Conservation (phyloP, 306 rosid species). For the Fagus sylvatica region DNA sequence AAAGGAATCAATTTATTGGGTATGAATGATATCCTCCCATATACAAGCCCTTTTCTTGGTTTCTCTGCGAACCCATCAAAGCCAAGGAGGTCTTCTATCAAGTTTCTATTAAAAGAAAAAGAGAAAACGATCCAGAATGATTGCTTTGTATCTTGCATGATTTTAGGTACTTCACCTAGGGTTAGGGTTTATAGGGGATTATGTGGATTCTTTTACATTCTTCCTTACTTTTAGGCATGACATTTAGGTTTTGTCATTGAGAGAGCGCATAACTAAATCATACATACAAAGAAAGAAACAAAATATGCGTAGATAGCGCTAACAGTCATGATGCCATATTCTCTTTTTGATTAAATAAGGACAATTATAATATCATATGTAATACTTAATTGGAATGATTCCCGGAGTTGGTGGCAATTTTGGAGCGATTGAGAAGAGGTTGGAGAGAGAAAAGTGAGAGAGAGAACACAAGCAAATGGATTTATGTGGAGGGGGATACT, state of each 20-base stretch:
- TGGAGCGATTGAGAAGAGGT: slow-evolving; percentile 65
- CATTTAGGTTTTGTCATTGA: slow-evolving; percentile 21
- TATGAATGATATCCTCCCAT: slow-evolving; percentile 31
- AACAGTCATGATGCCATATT: slow-evolving; percentile 52
- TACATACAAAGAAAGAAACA: slow-evolving; percentile 45
- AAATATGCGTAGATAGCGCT: slow-evolving; percentile 53
- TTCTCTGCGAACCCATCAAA: slow-evolving; percentile 35
- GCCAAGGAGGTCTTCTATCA: slow-evolving; percentile 42
- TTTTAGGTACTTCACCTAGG: slow-evolving; percentile 37
- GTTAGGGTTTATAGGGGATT: slow-evolving; percentile 45
- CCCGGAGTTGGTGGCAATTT: slow-evolving; percentile 85
- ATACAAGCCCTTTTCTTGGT: slow-evolving; percentile 28
- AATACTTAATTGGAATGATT: slow-evolving; percentile 56
- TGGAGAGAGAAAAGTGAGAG: slow-evolving; percentile 37
- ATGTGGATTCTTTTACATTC: slow-evolving; percentile 26
- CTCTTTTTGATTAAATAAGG: slow-evolving; percentile 37
- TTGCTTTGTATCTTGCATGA: slow-evolving; percentile 43
- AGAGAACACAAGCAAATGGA: slow-evolving; percentile 52
- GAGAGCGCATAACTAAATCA: slow-evolving; percentile 24
- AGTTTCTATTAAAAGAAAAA: slow-evolving; percentile 33
- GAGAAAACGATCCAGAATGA: slow-evolving; percentile 21
- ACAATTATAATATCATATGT: slow-evolving; percentile 25
- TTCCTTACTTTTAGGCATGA: background rate
- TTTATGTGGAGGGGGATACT: slow-evolving; percentile 33
- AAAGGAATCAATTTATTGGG: slow-evolving; percentile 41